Percentiles rank a stretch among this genome's conserved stretches.
Conservation (phyloP, 805 yeast species). For the Wickerhamomyces sydowiorum region DNA sequence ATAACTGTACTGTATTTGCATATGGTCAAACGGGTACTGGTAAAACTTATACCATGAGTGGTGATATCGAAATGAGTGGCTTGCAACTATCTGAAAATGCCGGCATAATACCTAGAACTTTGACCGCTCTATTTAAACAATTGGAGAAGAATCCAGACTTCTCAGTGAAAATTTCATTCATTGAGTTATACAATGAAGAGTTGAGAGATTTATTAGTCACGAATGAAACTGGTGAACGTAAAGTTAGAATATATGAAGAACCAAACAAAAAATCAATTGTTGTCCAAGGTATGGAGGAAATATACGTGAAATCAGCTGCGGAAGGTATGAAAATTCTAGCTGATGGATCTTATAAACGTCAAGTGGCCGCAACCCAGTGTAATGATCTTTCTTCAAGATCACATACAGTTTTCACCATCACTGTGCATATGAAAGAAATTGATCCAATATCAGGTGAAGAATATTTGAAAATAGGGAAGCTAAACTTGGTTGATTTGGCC, state of each 20-base stretch:
- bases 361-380: slow-evolving; percentile 73
- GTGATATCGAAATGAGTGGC: slow-evolving; percentile 41
- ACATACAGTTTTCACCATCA: slow-evolving; percentile 74
- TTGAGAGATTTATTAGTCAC: slow-evolving; percentile 53
- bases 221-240: slow-evolving; percentile 36
- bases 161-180: slow-evolving; percentile 64
- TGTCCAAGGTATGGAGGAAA: slow-evolving; percentile 54
- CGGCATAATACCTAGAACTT: slow-evolving; percentile 61
- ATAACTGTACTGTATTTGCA: slow-evolving; percentile 75
- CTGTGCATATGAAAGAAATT: slow-evolving; percentile 46
- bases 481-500: slow-evolving; percentile 88
- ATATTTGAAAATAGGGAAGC: slow-evolving; percentile 50
- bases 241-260: slow-evolving; percentile 48
- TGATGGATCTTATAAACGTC: slow-evolving; percentile 56
- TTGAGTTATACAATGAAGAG: slow-evolving; percentile 82
- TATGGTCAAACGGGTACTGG: slow-evolving; percentile 92
- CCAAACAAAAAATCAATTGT: slow-evolving; percentile 36
- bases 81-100: slow-evolving; percentile 39
- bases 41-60: slow-evolving; percentile 75
- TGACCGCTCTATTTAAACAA: slow-evolving; percentile 47
- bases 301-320: slow-evolving; percentile 40
- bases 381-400: slow-evolving; percentile 76
- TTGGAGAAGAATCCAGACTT: slow-evolving; percentile 43
- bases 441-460: slow-evolving; percentile 45
- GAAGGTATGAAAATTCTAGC: slow-evolving; percentile 47